These are phyloP conservation scores for Penicillium expansum DNA, from an alignment of 2,329 filamentous ascomycete genomes.

Conservation along the genomic window DNA sequence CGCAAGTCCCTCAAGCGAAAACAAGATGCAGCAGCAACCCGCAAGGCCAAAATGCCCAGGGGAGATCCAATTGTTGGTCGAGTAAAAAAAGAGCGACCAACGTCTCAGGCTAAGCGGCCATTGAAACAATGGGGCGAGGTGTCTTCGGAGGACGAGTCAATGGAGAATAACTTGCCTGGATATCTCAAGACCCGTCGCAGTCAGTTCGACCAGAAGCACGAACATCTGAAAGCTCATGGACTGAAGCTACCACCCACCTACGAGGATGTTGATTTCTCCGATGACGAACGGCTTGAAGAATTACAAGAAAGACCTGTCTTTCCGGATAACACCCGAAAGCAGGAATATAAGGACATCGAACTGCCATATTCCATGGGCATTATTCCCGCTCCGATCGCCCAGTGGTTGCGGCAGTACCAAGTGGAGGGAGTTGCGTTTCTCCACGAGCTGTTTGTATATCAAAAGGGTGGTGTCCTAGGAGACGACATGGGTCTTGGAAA, in stretches of 20 bases:
- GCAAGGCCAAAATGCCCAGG: constrained; percentile 47
- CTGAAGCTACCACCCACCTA: constrained; percentile 76
- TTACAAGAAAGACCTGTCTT: constrained; percentile 71
- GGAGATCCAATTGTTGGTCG: constrained; percentile 39
- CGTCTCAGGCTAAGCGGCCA: constrained; percentile 27
- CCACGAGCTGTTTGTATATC: constrained; percentile 84
- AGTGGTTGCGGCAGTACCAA: constrained; percentile 90
- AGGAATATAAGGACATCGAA: constrained; percentile 70
- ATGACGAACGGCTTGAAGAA: constrained; percentile 61
- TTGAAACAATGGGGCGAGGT: constrained; percentile 44
- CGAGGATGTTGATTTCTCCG: constrained; percentile 71
- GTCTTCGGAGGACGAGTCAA: constrained; percentile 54
- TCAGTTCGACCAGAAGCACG: constrained; percentile 64
- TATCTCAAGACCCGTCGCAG: constrained; percentile 68
- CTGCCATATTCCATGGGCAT: constrained; percentile 73
- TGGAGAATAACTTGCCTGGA: constrained; percentile 64
- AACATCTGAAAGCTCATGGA: constrained; percentile 63
- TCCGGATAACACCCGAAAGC: constrained; percentile 58
- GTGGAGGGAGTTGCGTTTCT: constrained; percentile 80
- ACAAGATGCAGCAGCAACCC: constrained; percentile 48
- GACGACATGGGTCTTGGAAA: constrained; percentile 99
- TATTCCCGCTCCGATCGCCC: constrained; percentile 84
- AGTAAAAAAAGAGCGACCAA: constrained; percentile 29
- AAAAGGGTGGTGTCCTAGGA: constrained; percentile 84
- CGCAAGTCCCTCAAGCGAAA: constrained; percentile 56